A percentile compares a stretch with the other conserved stretches of the same genome.
Evolutionary conservation across 106 monocot genomes (phyloP).

Genomic region (Posidonia australis): DNA sequence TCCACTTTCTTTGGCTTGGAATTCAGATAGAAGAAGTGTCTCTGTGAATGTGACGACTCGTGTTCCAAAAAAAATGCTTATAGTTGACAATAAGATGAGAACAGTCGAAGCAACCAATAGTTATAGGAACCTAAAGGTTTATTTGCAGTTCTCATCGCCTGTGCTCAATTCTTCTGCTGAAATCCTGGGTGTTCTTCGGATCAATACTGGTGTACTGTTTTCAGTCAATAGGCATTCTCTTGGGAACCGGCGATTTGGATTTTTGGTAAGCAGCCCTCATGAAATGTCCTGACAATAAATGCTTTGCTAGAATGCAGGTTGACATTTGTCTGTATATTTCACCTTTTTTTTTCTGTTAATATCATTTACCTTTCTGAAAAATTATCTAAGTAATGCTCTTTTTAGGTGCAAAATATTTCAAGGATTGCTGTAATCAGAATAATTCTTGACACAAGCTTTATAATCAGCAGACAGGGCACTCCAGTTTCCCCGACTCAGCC

Average conservation of each 20-base stretch:
- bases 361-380: not conserved
- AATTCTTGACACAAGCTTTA: constrained; percentile 15
- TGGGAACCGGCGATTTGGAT: constrained; percentile 74
- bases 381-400: not conserved
- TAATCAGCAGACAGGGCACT: constrained; percentile 27
- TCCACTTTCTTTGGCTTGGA: constrained; percentile 3
- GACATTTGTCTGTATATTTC: not conserved
- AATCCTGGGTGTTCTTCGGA: constrained; percentile 44
- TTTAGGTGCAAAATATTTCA: constrained; percentile 18
- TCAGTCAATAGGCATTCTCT: constrained; percentile 39
- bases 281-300: not conserved
- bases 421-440: constrained; percentile 13
- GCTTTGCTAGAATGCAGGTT: no score
- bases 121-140: constrained; percentile 40
- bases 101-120: constrained; percentile 71
- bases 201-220: constrained; percentile 42
- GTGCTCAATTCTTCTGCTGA: constrained; percentile 76
- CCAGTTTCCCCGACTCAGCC: constrained; percentile 22
- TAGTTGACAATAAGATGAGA: constrained; percentile 51
- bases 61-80: constrained; percentile 45
- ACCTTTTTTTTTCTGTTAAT: constrained; percentile 8
- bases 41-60: constrained; percentile 42
- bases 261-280: constrained; percentile 32
- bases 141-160: constrained; percentile 72
- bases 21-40: constrained; percentile 71